Percentiles rank a stretch among this genome's conserved stretches.
Evolutionary conservation across 1,139 yeast species (phyloP).

Genomic region (Kluyveromyces sp.): DNA sequence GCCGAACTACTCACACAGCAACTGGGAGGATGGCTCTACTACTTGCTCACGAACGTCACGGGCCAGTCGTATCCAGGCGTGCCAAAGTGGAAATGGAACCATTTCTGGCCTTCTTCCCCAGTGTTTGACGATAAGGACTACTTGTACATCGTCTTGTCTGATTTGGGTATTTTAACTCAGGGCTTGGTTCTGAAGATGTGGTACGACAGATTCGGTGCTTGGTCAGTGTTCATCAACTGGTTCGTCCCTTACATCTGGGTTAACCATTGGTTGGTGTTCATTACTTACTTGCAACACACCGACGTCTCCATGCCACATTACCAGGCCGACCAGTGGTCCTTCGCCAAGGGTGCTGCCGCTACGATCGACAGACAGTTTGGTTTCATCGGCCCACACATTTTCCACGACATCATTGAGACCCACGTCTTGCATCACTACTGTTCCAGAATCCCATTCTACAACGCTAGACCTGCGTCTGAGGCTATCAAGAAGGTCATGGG

Average conservation of each 20-base stretch:
- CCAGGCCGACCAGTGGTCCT: conserved; percentile 68
- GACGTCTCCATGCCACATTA: conserved; percentile 79
- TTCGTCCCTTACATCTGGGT: conserved; percentile 72
- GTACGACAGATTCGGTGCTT: conserved; percentile 55
- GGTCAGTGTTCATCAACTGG: conserved; percentile 64
- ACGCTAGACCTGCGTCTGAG: conserved; percentile 72
- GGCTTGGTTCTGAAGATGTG: conserved; percentile 53
- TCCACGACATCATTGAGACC: conserved; percentile 87
- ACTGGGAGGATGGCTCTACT: conserved; percentile 65
- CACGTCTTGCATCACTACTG: conserved; percentile 84
- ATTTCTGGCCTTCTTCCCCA: conserved; percentile 68
- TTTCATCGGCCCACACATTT: conserved; percentile 68
- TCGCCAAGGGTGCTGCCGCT: conserved; percentile 85
- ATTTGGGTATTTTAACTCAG: conserved; percentile 59
- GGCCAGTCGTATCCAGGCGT: conserved; percentile 61
- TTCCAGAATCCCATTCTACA: conserved; percentile 79
- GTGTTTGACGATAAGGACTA: conserved; percentile 64
- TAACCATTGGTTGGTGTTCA: conserved; percentile 85
- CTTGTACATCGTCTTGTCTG: conserved; percentile 64
- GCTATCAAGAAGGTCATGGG: conserved; percentile 82
- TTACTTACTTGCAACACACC: conserved; percentile 79
- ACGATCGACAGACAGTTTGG: conserved; percentile 83
- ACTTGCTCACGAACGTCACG: conserved; percentile 65
- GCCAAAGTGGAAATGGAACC: conserved; percentile 46
- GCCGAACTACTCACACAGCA: conserved; percentile 57